Evolutionary conservation across 371 early-diverging fungal species (phyloP).

Genomic region (Lichtheimia ornata): DNA sequence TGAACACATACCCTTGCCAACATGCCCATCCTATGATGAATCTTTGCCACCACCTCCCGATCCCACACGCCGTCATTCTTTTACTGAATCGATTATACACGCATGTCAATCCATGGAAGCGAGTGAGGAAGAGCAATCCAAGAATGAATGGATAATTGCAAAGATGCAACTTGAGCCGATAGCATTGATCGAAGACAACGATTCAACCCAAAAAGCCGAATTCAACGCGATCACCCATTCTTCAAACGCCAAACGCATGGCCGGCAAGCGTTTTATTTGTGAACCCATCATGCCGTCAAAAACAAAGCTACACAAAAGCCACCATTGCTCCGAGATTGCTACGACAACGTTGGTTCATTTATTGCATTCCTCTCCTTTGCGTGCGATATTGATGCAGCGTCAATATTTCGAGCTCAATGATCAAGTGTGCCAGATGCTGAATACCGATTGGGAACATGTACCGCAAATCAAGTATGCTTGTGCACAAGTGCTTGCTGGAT

Average conservation of each 20-base stretch:
- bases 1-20: constrained; percentile 6
- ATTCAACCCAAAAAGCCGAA: constrained; percentile 6
- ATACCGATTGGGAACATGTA: constrained; percentile 13
- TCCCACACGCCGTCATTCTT: constrained; percentile 5
- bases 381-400: constrained; percentile 6
- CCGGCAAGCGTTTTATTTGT: constrained; percentile 4
- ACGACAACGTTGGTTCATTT: constrained; percentile 2
- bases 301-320: neutral
- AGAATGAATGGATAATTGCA: constrained; percentile 4
- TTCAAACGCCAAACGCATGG: constrained; percentile 7
- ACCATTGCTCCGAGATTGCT: neutral
- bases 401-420: constrained; percentile 8
- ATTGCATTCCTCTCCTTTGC: constrained; percentile 3
- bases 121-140: constrained; percentile 7
- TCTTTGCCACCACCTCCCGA: constrained; percentile 4
- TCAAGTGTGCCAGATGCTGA: constrained; percentile 11
- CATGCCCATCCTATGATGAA: constrained; percentile 3
- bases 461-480: constrained; percentile 22
- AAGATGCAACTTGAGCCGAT: constrained; percentile 8
- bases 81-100: constrained; percentile 3
- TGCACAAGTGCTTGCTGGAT: constrained; percentile 20
- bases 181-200: constrained; percentile 8
- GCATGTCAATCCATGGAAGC: constrained; percentile 10
- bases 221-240: constrained; percentile 7
- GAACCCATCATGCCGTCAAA: constrained; percentile 6